Evolutionary conservation across 306 rosid species (phyloP).

Genomic region (Casuarina equisetifolia): DNA sequence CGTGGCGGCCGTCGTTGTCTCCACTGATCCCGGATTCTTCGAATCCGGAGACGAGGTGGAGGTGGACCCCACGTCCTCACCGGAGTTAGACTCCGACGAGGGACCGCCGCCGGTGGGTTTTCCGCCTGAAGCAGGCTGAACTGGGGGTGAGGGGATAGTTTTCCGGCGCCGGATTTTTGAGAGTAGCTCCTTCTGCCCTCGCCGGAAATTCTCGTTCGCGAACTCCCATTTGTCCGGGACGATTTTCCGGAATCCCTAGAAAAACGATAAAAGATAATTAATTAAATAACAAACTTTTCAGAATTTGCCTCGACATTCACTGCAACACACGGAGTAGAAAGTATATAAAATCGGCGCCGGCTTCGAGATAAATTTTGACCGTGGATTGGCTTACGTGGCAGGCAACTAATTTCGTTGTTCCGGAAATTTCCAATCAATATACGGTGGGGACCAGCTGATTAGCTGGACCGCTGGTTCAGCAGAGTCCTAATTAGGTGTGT

Average conservation of each 20-base stretch:
- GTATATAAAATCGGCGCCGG: background rate
- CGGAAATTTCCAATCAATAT: background rate
- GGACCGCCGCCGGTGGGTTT: constrained; percentile 31
- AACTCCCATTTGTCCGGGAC: constrained; percentile 98
- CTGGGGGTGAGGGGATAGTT: constrained; percentile 12
- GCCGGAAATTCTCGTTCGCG: constrained; percentile 78
- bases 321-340: background rate
- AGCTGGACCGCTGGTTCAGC: background rate
- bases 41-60: constrained; percentile 70
- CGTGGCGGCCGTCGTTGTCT: constrained; percentile 33
- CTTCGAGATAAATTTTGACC: background rate
- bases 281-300: too few relatives aligned
- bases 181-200: constrained; percentile 66
- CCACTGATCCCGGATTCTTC: constrained; percentile 72
- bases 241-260: constrained; percentile 77
- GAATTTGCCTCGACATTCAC: background rate
- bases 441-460: background rate
- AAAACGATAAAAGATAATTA: background rate
- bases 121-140: background rate
- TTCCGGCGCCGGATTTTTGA: constrained; percentile 76
- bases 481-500: too few relatives aligned
- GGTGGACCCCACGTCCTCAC: constrained; percentile 73
- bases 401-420: background rate
- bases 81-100: constrained; percentile 57
- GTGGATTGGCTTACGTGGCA: background rate